Base-by-base conservation (phyloP, 225 moss, liverwort and hornwort genomes). In the Neckera pumila region DNA sequence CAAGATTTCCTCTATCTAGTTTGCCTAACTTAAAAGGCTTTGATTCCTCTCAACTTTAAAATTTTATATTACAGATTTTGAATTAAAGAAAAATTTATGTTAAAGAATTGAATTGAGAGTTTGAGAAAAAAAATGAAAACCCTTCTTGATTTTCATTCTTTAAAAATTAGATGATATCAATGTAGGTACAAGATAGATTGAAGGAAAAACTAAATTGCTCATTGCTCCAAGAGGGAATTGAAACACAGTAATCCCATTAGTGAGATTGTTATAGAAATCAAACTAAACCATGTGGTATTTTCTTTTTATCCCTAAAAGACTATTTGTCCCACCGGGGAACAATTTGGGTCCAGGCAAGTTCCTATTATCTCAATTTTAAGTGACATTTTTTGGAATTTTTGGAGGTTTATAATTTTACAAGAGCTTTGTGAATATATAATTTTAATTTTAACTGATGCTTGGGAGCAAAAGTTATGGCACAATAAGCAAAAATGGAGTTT, bases 1-100 rank as follows among this genome's bases (percentile, higher is more conserved):
- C 2, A 23, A 38, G 12, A 22, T 7, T n/a, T n/a, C 6, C 0
- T 21, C 0, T 12, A n/a, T n/a, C 7, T 21, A 19, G 19, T 36
- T 1, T 36, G 4, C 0, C 21, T 21, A 67, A 7, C 22, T 12
- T n/a, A 38, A 7, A n/a, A 38, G 12, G 23, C 12, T 69, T 38
- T n/a, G 38, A 69, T 22, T 38, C 65, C 5, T 65, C 2, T 66
- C 12, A 66, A 6, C 3, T 20, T 45, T 6, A 45, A 8, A n/a
- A 6, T 11, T 6, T 11, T 11, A 20, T 0, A 67, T 21, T 67
- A n/a, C 21, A 1, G 45, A n/a, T n/a, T 67, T 34, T 4, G 10
- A 7, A 1, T 67, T 67, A 47, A 47, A 47, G 20, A 36, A n/a
- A n/a, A n/a, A n/a, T n/a, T n/a, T 67, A n/a, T 12, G 1, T n/a